These are phyloP conservation scores for Fusarium redolens DNA, from an alignment of 2,329 filamentous ascomycete genomes.

Conservation along the genomic window DNA sequence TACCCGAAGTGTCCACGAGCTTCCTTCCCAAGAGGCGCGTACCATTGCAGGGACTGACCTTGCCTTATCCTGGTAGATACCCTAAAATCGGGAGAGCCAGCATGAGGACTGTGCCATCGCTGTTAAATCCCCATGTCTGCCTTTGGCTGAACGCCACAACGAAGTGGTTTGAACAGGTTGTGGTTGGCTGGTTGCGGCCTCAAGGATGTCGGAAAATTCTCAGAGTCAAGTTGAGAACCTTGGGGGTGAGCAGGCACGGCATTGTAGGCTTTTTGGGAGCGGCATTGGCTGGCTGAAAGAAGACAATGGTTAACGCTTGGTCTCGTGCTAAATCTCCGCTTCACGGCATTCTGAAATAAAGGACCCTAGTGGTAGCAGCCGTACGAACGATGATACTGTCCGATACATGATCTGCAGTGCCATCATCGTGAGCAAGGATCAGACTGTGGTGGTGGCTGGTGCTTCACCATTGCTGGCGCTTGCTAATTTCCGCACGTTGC, in stretches of 20 bases:
- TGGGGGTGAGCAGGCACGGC: background rate
- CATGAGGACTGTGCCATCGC: constrained; percentile 29
- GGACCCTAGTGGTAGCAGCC: background rate
- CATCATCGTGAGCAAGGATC: constrained; percentile 12
- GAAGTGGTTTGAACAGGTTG: constrained; percentile 13
- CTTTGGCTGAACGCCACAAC: constrained; percentile 19
- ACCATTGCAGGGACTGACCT: constrained; percentile 31
- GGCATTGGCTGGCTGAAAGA: constrained; percentile 29
- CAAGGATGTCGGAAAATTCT: constrained; percentile 22
- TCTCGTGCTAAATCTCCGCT: constrained; percentile 28
- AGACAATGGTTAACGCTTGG: constrained; percentile 19
- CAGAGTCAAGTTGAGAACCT: background rate
- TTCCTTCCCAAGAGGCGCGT: constrained; percentile 31
- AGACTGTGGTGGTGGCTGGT: constrained; percentile 1
- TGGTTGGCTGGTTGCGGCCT: background rate
- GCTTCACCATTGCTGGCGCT: background rate
- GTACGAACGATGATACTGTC: constrained; percentile 22
- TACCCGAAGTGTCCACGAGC: constrained; percentile 34
- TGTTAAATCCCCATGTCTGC: constrained; percentile 12
- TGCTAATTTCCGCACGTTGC: background rate
- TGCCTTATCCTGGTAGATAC: constrained; percentile 9
- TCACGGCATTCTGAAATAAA: constrained; percentile 13
- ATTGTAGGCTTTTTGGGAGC: constrained; percentile 3
- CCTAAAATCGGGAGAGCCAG: constrained; percentile 18
- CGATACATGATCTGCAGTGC: constrained; percentile 34